A percentile compares a stretch with the other conserved stretches of the same genome.
phyloP scores from a whole-genome alignment of 176 grass and related monocot species.

The Oryza nivara region DNA sequence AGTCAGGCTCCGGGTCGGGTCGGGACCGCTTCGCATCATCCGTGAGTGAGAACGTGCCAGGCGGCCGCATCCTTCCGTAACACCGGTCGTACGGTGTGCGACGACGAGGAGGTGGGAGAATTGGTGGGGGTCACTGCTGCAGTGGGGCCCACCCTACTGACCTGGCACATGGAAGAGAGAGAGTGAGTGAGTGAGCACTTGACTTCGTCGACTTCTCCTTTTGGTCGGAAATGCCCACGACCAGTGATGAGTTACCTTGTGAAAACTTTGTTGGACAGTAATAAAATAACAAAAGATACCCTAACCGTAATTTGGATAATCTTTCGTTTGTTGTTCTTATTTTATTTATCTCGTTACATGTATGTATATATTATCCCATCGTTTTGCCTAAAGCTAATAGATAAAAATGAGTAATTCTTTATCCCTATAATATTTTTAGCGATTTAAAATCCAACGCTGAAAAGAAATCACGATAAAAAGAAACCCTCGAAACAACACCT shows the following conservation, averaged over 20 bases:
- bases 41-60: neutral
- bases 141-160: slow-evolving; percentile 31
- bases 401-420: too few species aligned
- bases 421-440: too few species aligned
- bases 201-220: neutral
- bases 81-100: slow-evolving; percentile 41
- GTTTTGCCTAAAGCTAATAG: too few species aligned
- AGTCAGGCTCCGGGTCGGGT: slow-evolving; percentile 8
- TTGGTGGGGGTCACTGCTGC: slow-evolving; percentile 6
- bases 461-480: too few species aligned
- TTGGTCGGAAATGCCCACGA: slow-evolving; percentile 2
- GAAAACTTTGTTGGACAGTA: neutral
- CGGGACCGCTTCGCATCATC: slow-evolving; percentile 23
- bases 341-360: too few species aligned
- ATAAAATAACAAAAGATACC: too few species aligned
- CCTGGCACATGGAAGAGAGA: slow-evolving; percentile 45
- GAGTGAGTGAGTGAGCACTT: neutral
- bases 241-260: neutral
- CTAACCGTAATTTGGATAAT: too few species aligned
- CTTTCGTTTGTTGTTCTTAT: too few species aligned
- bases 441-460: too few species aligned
- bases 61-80: slow-evolving; percentile 42
- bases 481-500: too few species aligned
- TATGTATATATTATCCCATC: too few species aligned
- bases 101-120: neutral